Base-by-base conservation (phyloP, 2,329 filamentous ascomycete species). In the Penicillium janthinellum region DNA sequence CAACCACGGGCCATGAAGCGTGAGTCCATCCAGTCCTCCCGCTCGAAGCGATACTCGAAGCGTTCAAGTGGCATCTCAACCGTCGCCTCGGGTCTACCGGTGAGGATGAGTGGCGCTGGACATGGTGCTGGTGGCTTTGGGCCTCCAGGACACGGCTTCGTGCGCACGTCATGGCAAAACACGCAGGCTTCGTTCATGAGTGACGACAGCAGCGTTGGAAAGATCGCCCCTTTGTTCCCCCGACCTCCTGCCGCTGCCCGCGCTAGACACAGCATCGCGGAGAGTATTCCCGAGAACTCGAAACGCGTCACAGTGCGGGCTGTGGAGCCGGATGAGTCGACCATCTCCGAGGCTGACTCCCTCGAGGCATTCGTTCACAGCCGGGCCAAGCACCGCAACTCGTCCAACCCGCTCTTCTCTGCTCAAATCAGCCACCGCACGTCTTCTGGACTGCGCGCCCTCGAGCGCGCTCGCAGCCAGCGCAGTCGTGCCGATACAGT, bases 101-200 rank as follows among this genome's bases (percentile, higher is more conserved):
- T 74, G n/a, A 67, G 77, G 57, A 66, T 75, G 17, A 79, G 76
- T 54, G 77, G 77, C 17, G 77, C 76, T 17, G 77, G 77, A 2
- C 77, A 79, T 64, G 77, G 77, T 4, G 73, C 75, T 2, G 77
- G 77, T 42, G 75, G 75, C 4, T 71, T 77, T 15, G 71, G 73
- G n/a, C 71, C 73, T 35, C 68, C 73, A 4, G 72, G 74, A 10
- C 68, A 73, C 57, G 73, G 72, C n/a, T 55, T 72, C 4, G 72
- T 74, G 6, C 69, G 72, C 15, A 62, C 69, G 45, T 78, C 76
- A 37, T 78, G 76, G 76, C 74, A 77, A 57, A 76, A 73, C 54
- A 72, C 71, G 0, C 71, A 71, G 35, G 61, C 61, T 8, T 75
- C 75, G 3, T 61, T 77, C 10, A 68, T 70, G 49, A 75, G 70